phyloP scores from a whole-genome alignment of 768 basidiomycete species.

The Lactifluus piperatus region DNA sequence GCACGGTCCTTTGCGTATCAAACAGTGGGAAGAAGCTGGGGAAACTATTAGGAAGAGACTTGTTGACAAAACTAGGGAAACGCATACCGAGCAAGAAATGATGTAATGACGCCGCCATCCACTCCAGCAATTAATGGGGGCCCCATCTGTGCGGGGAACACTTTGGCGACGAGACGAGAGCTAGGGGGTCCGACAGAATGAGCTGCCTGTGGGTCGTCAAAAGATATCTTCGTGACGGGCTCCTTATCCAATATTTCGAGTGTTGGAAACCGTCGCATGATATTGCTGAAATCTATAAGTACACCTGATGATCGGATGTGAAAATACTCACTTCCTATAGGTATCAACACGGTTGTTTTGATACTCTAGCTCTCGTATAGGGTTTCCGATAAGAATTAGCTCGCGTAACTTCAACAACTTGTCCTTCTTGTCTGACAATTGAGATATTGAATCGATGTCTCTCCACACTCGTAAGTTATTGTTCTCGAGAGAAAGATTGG shows the following conservation, averaged over 20 bases:
- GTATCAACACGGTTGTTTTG: conserved; percentile 47
- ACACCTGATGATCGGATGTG: not conserved
- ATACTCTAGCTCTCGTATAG: conserved; percentile 53
- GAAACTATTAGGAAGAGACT: not conserved
- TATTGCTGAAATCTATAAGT: conserved; percentile 44
- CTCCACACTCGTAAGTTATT: conserved; percentile 63
- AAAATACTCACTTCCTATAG: conserved; percentile 54
- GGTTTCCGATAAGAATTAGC: conserved; percentile 68
- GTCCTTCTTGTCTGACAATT: conserved; percentile 50
- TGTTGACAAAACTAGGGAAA: not conserved
- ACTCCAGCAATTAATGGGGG: conserved; percentile 70
- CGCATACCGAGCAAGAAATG: conserved; percentile 69
- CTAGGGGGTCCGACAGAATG: conserved; percentile 32
- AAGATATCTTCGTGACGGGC: conserved; percentile 69
- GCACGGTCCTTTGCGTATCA: conserved; percentile 61
- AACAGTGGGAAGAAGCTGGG: conserved; percentile 76
- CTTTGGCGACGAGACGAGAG: conserved; percentile 46
- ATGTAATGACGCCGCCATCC: conserved; percentile 55
- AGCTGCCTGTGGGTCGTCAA: conserved; percentile 58
- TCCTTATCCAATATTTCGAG: conserved; percentile 80
- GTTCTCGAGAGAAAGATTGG: conserved; percentile 71
- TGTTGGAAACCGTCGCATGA: conserved; percentile 71
- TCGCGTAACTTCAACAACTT: conserved; percentile 60
- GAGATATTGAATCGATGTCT: conserved; percentile 60
- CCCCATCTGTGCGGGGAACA: conserved; percentile 71